phyloP scores from a whole-genome alignment of 306 rosid species.

The Acacia confusa region DNA sequence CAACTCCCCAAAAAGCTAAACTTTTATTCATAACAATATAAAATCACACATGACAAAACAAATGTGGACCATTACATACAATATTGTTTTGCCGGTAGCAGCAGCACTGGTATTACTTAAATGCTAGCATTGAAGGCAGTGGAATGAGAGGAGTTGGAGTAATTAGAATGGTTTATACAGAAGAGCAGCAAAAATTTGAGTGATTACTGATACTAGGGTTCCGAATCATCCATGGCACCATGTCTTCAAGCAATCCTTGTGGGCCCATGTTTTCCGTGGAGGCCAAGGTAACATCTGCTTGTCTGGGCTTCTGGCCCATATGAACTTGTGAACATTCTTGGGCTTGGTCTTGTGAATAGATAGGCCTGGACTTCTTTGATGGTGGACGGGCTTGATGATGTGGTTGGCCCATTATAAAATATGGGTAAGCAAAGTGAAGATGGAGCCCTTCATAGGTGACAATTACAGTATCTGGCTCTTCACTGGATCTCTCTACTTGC shows the following conservation, averaged over 20 bases:
- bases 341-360: constrained; percentile 26
- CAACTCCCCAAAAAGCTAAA: neutral
- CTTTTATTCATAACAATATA: neutral
- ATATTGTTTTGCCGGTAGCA: constrained; percentile 6
- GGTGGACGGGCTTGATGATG: constrained; percentile 38
- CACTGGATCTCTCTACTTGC: constrained; percentile 85
- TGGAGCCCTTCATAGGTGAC: constrained; percentile 95
- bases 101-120: neutral
- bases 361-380: constrained; percentile 56
- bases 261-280: constrained; percentile 19
- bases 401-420: constrained; percentile 44
- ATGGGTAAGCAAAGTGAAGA: constrained; percentile 81
- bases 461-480: constrained; percentile 72
- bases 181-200: constrained; percentile 50
- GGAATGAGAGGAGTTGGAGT: constrained; percentile 32
- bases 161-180: constrained; percentile 35
- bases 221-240: constrained; percentile 78
- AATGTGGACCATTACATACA: constrained; percentile 8
- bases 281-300: neutral
- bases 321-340: neutral
- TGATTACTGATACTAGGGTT: constrained; percentile 46
- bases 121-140: constrained; percentile 43
- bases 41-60: neutral
- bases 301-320: constrained; percentile 5
- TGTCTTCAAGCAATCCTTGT: constrained; percentile 67